Evolutionary conservation across 2,329 filamentous ascomycete species (phyloP).

Genomic region (Exophiala mesophila): DNA sequence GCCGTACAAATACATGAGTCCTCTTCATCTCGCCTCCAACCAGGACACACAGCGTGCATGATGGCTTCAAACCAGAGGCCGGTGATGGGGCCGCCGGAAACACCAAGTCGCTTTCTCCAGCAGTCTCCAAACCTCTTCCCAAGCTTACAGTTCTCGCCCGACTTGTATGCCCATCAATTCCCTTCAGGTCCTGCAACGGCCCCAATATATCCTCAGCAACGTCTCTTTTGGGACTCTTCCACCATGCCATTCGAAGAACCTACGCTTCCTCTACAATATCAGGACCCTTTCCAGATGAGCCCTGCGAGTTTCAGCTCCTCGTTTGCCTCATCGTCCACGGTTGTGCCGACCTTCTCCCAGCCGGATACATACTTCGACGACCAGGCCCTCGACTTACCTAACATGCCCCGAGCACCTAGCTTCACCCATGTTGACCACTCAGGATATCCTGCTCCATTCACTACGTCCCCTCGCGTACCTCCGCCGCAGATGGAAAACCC

Average conservation of each 20-base stretch:
- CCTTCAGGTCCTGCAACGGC: constrained; percentile 49
- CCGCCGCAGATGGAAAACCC: constrained; percentile 38
- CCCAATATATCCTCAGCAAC: constrained; percentile 53
- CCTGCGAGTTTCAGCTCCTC: constrained; percentile 18
- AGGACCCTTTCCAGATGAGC: constrained; percentile 20
- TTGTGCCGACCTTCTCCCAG: constrained; percentile 20
- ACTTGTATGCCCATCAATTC: constrained; percentile 49
- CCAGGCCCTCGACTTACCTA: constrained; percentile 22
- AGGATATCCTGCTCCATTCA: constrained; percentile 41
- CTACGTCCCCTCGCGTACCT: constrained; percentile 41
- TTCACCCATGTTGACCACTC: constrained; percentile 29
- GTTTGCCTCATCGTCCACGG: constrained; percentile 24
- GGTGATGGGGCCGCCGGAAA: constrained; percentile 40
- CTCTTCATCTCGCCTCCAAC: no score
- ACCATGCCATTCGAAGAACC: constrained; percentile 16
- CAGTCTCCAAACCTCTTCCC: constrained; percentile 47
- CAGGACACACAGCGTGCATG: not conserved
- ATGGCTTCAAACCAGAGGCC: constrained; percentile 22
- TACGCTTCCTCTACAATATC: constrained; percentile 19
- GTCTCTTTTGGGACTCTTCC: constrained; percentile 45
- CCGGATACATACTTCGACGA: constrained; percentile 14
- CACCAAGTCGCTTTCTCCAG: constrained; percentile 39
- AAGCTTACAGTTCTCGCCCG: constrained; percentile 54
- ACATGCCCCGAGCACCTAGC: constrained; percentile 13
- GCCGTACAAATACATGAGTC: no score